These are phyloP conservation scores for Herpetospermum pedunculosum DNA, from an alignment of 306 rosid species.

Conservation along the genomic window DNA sequence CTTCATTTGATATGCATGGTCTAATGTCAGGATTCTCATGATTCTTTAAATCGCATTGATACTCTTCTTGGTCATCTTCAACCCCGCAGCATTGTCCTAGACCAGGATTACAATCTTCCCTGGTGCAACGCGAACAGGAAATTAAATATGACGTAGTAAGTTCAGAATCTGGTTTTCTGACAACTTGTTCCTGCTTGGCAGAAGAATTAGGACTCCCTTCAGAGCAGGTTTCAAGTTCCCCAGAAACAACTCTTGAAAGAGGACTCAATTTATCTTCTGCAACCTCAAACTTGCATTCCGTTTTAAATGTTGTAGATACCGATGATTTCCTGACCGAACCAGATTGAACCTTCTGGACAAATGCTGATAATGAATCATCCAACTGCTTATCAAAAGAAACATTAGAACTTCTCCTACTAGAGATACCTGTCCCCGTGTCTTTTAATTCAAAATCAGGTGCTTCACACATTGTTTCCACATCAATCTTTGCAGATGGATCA, in stretches of 20 bases:
- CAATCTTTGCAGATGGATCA: slow-evolving; percentile 14
- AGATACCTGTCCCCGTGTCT: slow-evolving; percentile 12
- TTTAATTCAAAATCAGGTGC: slow-evolving; percentile 14
- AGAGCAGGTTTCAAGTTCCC: slow-evolving; percentile 14
- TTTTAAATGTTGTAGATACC: slow-evolving; percentile 20
- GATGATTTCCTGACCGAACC: slow-evolving; percentile 32
- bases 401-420: slow-evolving; percentile 21
- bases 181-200: slow-evolving; percentile 12
- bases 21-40: slow-evolving; percentile 21
- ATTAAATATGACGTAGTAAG: slow-evolving; percentile 12
- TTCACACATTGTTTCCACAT: slow-evolving; percentile 18
- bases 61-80: slow-evolving; percentile 21
- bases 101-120: slow-evolving; percentile 14
- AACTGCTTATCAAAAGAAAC: slow-evolving; percentile 23
- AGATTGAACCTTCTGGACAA: slow-evolving; percentile 43
- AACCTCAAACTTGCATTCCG: slow-evolving; percentile 24
- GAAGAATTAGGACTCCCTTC: slow-evolving; percentile 23
- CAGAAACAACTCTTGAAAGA: slow-evolving; percentile 15
- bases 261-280: slow-evolving; percentile 28
- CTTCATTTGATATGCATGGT: slow-evolving; percentile 16
- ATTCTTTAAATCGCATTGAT: slow-evolving; percentile 18
- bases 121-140: slow-evolving; percentile 11
- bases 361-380: slow-evolving; percentile 43
- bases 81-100: slow-evolving; percentile 14
- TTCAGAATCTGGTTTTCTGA: slow-evolving; percentile 11